Evolutionary conservation across 2,329 filamentous ascomycete genomes (phyloP), one percentile per base, ranked within the genome.

Genomic region (Fusarium miscanthi): DNA sequence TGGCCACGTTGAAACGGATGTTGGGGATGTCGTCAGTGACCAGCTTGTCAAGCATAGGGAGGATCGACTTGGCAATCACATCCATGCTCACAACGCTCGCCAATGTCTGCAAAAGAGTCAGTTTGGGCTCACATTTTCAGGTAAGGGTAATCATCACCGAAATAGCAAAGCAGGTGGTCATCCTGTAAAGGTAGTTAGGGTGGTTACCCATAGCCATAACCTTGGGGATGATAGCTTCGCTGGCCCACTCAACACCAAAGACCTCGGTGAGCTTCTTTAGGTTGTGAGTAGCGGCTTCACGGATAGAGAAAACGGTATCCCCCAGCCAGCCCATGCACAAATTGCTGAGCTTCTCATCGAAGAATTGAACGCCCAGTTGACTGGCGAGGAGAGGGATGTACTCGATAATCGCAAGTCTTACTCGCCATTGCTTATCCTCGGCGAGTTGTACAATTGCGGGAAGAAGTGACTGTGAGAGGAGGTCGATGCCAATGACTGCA

Each of bases 91-190:
- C 93, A 59, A 97, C 97, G 37, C 93, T 93, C 35, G 96, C 93
- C 71, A 99, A 91, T 30, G 95, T 99, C 96, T 99, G 53, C 4
- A 41, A 45, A 66, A 42, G 25, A 25, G 51, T 70, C 74, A 84
- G 77, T 72, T 41, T 72, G 51, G 45, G 27, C 3, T 27, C 23
- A 23, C 38, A 27, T 27, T 42, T 35, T n/a, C 46, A 52, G 33
- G 41, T n/a, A 23, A 16, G 11, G 13, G 9, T 5, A 14, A 31
- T 59, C 89, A 93, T 87, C 88, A 99, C 96, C 77, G 94, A 95
- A 75, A 99, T 97, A 70, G 96, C 96, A 82, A 99, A 99, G 85
- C 95, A 98, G n/a, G 96, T 99, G 14, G 96, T 99, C 96, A 99
- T 99, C 81, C 96, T 90, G 88, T 99, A 99, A 59, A 99, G 92